These are phyloP conservation scores for Penicillium sp. DNA, from an alignment of 2,329 filamentous ascomycete genomes.

Conservation along the genomic window DNA sequence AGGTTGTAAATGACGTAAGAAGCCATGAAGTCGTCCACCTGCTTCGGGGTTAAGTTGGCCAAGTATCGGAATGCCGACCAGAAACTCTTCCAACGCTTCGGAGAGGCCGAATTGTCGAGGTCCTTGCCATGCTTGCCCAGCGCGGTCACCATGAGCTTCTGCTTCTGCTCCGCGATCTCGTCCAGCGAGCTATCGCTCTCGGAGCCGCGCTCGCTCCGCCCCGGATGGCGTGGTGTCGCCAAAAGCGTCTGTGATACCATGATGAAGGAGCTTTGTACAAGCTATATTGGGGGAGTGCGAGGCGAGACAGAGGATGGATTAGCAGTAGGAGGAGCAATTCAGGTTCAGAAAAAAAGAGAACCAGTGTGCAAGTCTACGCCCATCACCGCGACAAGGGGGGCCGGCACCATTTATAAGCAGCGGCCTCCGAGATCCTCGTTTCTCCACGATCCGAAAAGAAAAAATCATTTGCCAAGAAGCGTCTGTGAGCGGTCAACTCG, in stretches of 20 bases:
- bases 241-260: slow-evolving; percentile 23
- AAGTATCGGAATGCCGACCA: slow-evolving; percentile 52
- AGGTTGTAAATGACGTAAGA: slow-evolving; percentile 58
- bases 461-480: slow-evolving; percentile 15
- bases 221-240: slow-evolving; percentile 20
- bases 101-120: slow-evolving; percentile 47
- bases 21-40: slow-evolving; percentile 57
- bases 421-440: slow-evolving; percentile 11
- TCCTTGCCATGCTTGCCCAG: slow-evolving; percentile 26
- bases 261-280: slow-evolving; percentile 8
- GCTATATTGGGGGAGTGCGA: slow-evolving; percentile 1
- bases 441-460: slow-evolving; percentile 15
- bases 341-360: slow-evolving; percentile 3
- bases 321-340: background rate
- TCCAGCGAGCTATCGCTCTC: slow-evolving; percentile 27
- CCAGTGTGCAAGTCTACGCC: slow-evolving; percentile 6
- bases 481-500: slow-evolving; percentile 11
- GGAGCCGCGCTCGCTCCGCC: slow-evolving; percentile 20
- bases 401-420: slow-evolving; percentile 25
- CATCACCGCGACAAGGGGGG: slow-evolving; percentile 11
- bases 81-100: slow-evolving; percentile 52
- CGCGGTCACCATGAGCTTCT: slow-evolving; percentile 18
- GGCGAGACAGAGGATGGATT: background rate
- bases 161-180: slow-evolving; percentile 26
- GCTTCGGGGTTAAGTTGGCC: slow-evolving; percentile 48